These are phyloP conservation scores for Suillus variegatus DNA, from an alignment of 768 basidiomycete genomes.

Conservation along the genomic window DNA sequence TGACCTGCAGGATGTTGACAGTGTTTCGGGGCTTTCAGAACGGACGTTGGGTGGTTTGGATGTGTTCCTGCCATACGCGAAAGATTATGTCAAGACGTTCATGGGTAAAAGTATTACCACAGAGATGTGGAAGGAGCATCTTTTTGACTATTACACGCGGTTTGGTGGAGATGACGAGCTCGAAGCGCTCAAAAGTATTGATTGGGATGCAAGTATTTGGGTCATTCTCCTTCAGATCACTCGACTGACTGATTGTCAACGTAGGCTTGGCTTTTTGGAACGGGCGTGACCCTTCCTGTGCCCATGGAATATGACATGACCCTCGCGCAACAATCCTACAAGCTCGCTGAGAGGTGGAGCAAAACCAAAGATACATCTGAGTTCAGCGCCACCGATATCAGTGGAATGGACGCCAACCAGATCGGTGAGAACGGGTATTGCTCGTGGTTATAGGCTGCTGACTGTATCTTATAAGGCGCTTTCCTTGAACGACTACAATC, in stretches of 20 bases:
- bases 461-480: conserved; percentile 50
- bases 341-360: conserved; percentile 76
- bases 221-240: neutral
- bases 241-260: neutral
- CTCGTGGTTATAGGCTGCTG: neutral
- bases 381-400: conserved; percentile 64
- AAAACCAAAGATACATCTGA: conserved; percentile 40
- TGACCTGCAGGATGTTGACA: neutral
- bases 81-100: conserved; percentile 80
- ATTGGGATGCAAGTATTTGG: conserved; percentile 67
- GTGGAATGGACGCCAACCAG: conserved; percentile 71
- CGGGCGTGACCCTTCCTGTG: conserved; percentile 72
- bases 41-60: conserved; percentile 78
- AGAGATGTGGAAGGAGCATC: conserved; percentile 77
- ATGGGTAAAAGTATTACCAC: conserved; percentile 84
- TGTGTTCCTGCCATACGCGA: conserved; percentile 81
- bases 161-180: conserved; percentile 63
- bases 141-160: conserved; percentile 68
- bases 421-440: conserved; percentile 48
- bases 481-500: conserved; percentile 81
- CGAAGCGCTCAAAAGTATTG: conserved; percentile 63
- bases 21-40: conserved; percentile 41
- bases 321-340: conserved; percentile 69
- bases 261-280: conserved; percentile 82
- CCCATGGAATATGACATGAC: conserved; percentile 74